Conservation (phyloP, 208 protist genomes). For the Acanthamoeba rhysodes region DNA sequence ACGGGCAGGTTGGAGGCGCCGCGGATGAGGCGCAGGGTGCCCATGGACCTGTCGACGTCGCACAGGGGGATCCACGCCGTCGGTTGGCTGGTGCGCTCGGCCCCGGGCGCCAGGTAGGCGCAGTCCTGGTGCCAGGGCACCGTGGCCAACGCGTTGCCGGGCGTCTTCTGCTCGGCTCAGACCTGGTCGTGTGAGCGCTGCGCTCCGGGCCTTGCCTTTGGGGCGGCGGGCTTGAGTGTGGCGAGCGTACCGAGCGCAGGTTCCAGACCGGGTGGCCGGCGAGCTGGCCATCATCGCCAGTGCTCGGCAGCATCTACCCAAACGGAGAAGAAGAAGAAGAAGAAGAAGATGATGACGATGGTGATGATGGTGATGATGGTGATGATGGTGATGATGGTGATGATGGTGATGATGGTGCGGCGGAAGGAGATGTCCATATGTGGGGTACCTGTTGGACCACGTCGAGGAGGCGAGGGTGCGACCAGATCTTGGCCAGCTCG, state of each 20-base stretch:
- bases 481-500: constrained; percentile 4
- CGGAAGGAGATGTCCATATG: too few relatives aligned
- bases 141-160: background rate
- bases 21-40: background rate
- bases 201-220: background rate
- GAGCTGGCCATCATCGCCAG: background rate
- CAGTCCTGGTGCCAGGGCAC: constrained; percentile 41
- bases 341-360: too few relatives aligned
- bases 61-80: constrained; percentile 42
- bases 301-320: background rate
- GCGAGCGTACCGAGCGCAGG: background rate
- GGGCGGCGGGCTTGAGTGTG: too few relatives aligned
- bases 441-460: background rate
- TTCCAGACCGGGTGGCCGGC: constrained; percentile 34
- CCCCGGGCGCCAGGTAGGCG: background rate
- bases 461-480: constrained; percentile 8
- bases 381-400: too few relatives aligned
- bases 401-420: too few relatives aligned
- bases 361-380: too few relatives aligned
- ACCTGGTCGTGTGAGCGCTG: background rate
- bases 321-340: too few relatives aligned
- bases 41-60: background rate
- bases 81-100: background rate
- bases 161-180: background rate
- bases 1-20: background rate